Conservation (phyloP, 805 yeast species). For the Suhomyces faveliae region DNA sequence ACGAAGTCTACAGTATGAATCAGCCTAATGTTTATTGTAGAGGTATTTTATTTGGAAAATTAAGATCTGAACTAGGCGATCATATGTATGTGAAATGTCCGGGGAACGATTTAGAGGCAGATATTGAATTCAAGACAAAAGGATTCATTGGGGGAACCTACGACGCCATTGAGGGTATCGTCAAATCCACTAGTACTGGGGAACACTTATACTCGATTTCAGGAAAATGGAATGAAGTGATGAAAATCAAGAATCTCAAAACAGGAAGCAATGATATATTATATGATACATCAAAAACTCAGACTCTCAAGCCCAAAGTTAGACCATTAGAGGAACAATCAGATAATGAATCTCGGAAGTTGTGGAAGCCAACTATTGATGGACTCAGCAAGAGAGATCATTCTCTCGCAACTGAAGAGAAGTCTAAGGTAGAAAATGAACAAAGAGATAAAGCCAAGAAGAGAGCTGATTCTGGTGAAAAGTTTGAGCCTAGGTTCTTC, state of each 20-base stretch:
- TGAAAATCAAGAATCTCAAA: conserved; percentile 57
- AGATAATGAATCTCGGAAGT: conserved; percentile 70
- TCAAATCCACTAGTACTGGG: conserved; percentile 48
- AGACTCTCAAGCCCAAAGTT: conserved; percentile 61
- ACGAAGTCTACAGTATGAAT: conserved; percentile 76
- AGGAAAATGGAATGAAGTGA: conserved; percentile 93
- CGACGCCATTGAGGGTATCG: conserved; percentile 78
- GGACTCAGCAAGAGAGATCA: conserved; percentile 84
- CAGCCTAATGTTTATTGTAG: conserved; percentile 96
- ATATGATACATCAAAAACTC: conserved; percentile 49
- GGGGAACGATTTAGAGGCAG: conserved; percentile 58
- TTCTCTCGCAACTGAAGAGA: conserved; percentile 80
- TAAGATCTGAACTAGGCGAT: conserved; percentile 91
- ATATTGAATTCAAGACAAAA: conserved; percentile 90
- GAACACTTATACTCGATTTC: conserved; percentile 62
- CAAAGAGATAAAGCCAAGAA: conserved; percentile 75
- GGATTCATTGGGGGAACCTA: conserved; percentile 93
- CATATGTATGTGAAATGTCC: conserved; percentile 75
- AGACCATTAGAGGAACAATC: conserved; percentile 81
- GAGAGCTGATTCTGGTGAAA: conserved; percentile 74
- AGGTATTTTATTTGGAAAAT: conserved; percentile 86
- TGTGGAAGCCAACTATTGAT: conserved; percentile 81
- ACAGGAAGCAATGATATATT: conserved; percentile 46
- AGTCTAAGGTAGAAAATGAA: conserved; percentile 79
- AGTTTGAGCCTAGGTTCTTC: conserved; percentile 79